A percentile compares a stretch with the other conserved stretches of the same genome.
phyloP scores from a whole-genome alignment of 192 early-diverging fungal genomes.

The Coemansia sp. region DNA sequence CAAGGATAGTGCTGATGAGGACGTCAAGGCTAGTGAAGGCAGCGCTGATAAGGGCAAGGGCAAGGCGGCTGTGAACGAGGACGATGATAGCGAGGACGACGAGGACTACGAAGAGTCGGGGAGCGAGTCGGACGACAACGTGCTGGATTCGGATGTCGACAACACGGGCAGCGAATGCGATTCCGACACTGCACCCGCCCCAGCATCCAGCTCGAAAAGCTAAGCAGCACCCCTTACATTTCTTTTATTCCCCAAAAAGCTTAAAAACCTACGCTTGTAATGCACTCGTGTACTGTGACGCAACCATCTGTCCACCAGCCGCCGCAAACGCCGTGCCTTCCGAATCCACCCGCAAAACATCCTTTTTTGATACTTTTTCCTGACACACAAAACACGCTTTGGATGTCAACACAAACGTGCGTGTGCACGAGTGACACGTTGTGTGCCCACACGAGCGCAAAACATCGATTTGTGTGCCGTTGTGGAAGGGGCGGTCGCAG shows the following conservation, averaged over 20 bases:
- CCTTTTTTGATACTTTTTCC: neutral
- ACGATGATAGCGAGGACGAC: constrained; percentile 13
- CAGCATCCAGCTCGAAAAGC: neutral
- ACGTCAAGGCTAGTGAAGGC: neutral
- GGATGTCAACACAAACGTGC: constrained; percentile 31
- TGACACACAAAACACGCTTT: constrained; percentile 49
- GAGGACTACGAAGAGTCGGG: constrained; percentile 11
- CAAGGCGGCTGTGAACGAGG: neutral
- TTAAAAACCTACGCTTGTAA: constrained; percentile 33
- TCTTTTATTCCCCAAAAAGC: neutral
- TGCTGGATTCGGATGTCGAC: constrained; percentile 3
- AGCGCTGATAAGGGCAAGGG: constrained; percentile 4
- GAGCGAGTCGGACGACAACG: constrained; percentile 13
- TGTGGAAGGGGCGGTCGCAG: constrained; percentile 42
- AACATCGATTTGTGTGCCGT: constrained; percentile 42
- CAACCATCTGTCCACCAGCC: constrained; percentile 47
- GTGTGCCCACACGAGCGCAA: constrained; percentile 41
- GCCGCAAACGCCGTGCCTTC: constrained; percentile 49
- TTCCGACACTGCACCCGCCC: neutral
- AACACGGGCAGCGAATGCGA: constrained; percentile 1
- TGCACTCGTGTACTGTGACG: constrained; percentile 36
- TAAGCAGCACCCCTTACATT: constrained; percentile 6
- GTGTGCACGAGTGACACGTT: constrained; percentile 43
- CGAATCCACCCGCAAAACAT: constrained; percentile 23
- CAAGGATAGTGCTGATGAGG: neutral